Evolutionary conservation across 768 basidiomycete genomes (phyloP), one percentile per base, ranked within the genome.

Genomic region (Trametes punicea): DNA sequence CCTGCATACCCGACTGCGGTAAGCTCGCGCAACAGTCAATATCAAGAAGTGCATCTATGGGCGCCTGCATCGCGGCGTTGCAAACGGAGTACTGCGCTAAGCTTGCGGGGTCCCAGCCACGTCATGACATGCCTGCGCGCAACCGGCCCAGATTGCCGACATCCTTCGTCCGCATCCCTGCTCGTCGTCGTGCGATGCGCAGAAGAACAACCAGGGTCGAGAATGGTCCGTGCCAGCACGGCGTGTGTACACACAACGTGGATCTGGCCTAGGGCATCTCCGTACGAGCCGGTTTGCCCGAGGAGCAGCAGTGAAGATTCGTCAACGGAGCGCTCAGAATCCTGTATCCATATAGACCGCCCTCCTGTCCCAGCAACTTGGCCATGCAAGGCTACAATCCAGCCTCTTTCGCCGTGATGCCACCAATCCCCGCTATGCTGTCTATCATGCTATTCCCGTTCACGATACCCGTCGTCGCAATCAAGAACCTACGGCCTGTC

Each of bases 381-480:
- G 21, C 34, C 31, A 5, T 10, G 21, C 18, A 31, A 13, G 47
- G 48, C 51, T 59, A 60, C 20, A 80, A 68, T 31, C 71, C 73
- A 52, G 73, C 75, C 64, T 78, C 77, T 68, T 76, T 81, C 61
- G 65, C 65, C 44, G 65, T 55, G 8, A 70, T 55, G 55, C 70
- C 70, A 51, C 71, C 72, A 29, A 69, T 64, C 38, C 78, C 83
- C 52, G 81, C 80, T 57, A 90, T 80, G 61, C 86, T 78, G 66
- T 88, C 86, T 48, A 90, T 75, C 56, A 91, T 75, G 67, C 79
- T 83, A 44, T 75, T 74, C 52, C 95, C 95, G 65, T 80, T 96
- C 58, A 96, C 77, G 27, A 97, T 93, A 13, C 91, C 88, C 23
- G 95, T 97, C 3, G 95, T 96, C 20, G 90, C 91, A 54, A 98